These are phyloP conservation scores for Cryptococcus wingfieldii DNA, from an alignment of 1,284 basidiomycete species.

Conservation along the genomic window DNA sequence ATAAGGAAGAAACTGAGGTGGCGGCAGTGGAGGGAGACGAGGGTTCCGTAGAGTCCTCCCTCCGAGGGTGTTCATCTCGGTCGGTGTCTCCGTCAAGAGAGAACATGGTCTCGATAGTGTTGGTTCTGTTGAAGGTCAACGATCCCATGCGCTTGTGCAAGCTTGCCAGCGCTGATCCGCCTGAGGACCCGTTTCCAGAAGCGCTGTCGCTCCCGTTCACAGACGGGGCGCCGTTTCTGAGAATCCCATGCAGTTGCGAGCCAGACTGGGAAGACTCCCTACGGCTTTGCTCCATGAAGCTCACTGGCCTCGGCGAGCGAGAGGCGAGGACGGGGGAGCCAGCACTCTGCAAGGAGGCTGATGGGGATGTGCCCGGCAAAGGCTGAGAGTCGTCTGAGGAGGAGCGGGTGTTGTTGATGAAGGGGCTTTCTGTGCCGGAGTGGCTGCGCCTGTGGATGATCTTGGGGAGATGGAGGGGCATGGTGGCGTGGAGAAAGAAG, in stretches of 20 bases:
- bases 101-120: slow-evolving; percentile 25
- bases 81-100: slow-evolving; percentile 15
- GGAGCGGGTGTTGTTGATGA: neutral
- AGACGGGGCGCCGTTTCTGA: slow-evolving; percentile 5
- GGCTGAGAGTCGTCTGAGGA: neutral
- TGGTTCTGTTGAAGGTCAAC: slow-evolving; percentile 23
- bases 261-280: neutral
- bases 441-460: neutral
- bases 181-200: neutral
- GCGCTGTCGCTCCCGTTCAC: slow-evolving; percentile 4
- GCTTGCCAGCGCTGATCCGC: slow-evolving; percentile 1
- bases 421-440: neutral
- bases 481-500: neutral
- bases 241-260: neutral
- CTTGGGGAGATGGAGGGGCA: neutral
- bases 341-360: neutral
- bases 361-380: neutral
- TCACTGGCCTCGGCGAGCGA: neutral
- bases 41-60: neutral
- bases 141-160: slow-evolving; percentile 18
- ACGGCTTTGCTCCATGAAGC: neutral
- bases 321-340: neutral
- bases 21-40: slow-evolving; percentile 25
- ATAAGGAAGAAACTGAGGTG: slow-evolving; percentile 30
- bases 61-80: neutral